Evolutionary conservation across 345 rosid genomes (phyloP).

Genomic region (Excoecaria cochinchinensis): DNA sequence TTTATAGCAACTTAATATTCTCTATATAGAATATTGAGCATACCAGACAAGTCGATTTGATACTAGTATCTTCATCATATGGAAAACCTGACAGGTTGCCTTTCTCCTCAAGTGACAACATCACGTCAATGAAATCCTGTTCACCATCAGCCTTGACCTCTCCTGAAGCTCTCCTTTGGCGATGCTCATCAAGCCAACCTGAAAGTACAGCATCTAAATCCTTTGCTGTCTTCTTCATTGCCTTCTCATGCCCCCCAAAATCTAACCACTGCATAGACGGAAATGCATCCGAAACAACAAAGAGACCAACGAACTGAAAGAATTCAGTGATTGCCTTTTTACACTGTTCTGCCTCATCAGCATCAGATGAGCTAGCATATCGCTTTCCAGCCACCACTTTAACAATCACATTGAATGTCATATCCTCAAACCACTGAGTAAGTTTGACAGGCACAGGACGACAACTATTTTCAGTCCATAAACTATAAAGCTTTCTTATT

Average conservation of each 20-base stretch:
- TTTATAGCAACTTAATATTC: too few species aligned
- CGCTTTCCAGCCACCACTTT: slow-evolving; percentile 56
- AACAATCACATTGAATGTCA: slow-evolving; percentile 39
- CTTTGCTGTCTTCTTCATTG: slow-evolving; percentile 30
- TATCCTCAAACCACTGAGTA: slow-evolving; percentile 42
- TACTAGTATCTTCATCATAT: slow-evolving; percentile 44
- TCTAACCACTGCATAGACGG: slow-evolving; percentile 37
- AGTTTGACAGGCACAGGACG: slow-evolving; percentile 36
- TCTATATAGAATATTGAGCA: not conserved
- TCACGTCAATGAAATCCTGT: slow-evolving; percentile 55
- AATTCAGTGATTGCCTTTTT: slow-evolving; percentile 37
- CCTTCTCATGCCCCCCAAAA: slow-evolving; percentile 31
- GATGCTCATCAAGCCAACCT: slow-evolving; percentile 46
- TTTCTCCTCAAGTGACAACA: slow-evolving; percentile 47
- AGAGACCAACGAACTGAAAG: slow-evolving; percentile 34
- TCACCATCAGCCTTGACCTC: slow-evolving; percentile 21
- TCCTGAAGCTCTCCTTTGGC: slow-evolving; percentile 26
- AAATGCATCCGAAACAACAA: slow-evolving; percentile 33
- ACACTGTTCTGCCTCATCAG: slow-evolving; percentile 37
- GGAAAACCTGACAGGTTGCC: slow-evolving; percentile 35
- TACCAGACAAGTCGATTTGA: slow-evolving; percentile 67
- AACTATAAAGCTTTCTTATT: too few species aligned
- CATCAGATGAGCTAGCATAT: slow-evolving; percentile 19
- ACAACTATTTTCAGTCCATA: too few species aligned
- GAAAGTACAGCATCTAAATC: slow-evolving; percentile 29